phyloP scores from a whole-genome alignment of 2,329 filamentous ascomycete genomes.

The Paecilomyces fulvus region DNA sequence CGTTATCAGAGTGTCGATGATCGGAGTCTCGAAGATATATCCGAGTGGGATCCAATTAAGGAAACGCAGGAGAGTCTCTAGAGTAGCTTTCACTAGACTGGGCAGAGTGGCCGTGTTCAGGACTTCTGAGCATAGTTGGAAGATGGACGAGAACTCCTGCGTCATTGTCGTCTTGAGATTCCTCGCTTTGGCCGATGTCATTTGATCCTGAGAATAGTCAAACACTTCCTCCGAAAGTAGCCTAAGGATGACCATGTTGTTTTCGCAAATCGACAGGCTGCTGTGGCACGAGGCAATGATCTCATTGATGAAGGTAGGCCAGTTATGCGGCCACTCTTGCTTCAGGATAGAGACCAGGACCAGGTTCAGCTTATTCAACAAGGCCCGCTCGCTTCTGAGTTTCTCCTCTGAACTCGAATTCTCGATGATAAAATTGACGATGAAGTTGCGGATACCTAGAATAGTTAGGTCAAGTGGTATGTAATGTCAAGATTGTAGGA shows the following conservation, averaged over 20 bases:
- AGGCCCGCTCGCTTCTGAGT: conserved; percentile 71
- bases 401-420: conserved; percentile 84
- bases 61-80: conserved; percentile 91
- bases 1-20: conserved; percentile 89
- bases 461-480: conserved; percentile 12
- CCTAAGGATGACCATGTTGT: conserved; percentile 98
- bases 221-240: conserved; percentile 97
- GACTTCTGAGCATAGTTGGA: conserved; percentile 94
- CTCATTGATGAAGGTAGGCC: conserved; percentile 99
- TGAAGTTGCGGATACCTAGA: conserved; percentile 93
- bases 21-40: conserved; percentile 95
- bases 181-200: conserved; percentile 96
- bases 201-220: conserved; percentile 96
- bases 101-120: conserved; percentile 81
- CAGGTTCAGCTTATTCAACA: conserved; percentile 96
- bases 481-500: conserved; percentile 2
- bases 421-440: conserved; percentile 97
- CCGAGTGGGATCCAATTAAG: conserved; percentile 98
- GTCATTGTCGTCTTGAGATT: conserved; percentile 99
- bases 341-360: conserved; percentile 96
- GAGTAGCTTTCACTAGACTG: conserved; percentile 87
- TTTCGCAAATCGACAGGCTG: conserved; percentile 95
- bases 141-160: conserved; percentile 96
- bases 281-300: conserved; percentile 95
- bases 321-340: conserved; percentile 99